Base-by-base conservation (phyloP, 2,329 filamentous ascomycete genomes). In the Fusarium guadeloupense region DNA sequence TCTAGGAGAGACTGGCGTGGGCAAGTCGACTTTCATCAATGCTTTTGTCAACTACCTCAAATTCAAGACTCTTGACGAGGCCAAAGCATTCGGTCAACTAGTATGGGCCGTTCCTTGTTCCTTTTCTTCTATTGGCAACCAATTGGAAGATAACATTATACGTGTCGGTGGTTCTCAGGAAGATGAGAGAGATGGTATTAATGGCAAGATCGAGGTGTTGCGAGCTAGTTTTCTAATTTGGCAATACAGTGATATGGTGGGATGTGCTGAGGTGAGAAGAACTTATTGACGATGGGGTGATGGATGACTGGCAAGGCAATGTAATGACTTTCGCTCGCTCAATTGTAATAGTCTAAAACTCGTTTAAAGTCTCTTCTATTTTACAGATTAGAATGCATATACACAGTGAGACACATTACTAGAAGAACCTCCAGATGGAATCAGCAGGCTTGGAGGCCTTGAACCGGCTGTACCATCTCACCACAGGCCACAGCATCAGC, bases 1-100 rank as follows among this genome's bases (percentile, higher is more conserved):
- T 5, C 68, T 82, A 0, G 80, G 80, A 0, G 79, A 81, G 59
- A 80, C 79, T 1, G 80, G 79, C 0, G 80, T 81, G 0, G 80
- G 80, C 0, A 82, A 83, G 46, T 80, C 77, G 2, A 81, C 80
- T 0, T 82, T 76, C 35, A 81, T 82, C 66, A 83, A 82, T 40
- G 75, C 78, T 0, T 80, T 82, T 28, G 62, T 78, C 59, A 82
- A 82, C 55, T 82, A 82, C 49, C 53, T 82, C 5, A 68, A 62
- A 0, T 77, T 72, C 42, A 63, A 72, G 0, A 71, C 71, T 1
- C 67, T 82, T 0, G 73, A 78, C 8, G 75, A 80, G 3, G 79
- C 78, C 0, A 55, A 54, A 3, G 31, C 52, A 0, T 28, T 39
- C 2, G 33, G 25, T 2, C 23, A 28, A 4, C 48, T 69, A 1